Base-by-base conservation (phyloP, 805 yeast species). In the Schwanniomyces vanrijiae region DNA sequence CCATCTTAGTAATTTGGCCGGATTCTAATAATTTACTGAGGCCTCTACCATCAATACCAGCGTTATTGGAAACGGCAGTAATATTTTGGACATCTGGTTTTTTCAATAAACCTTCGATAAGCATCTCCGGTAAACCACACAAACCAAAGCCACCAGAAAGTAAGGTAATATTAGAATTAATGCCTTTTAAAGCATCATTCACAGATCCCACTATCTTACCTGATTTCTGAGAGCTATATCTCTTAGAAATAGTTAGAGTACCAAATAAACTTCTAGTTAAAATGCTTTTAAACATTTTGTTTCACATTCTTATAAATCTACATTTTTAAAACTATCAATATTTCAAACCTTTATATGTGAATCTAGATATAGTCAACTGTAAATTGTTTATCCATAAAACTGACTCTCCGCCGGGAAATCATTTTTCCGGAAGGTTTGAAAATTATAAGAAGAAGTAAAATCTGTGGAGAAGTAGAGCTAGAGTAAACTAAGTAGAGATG, bases 111-210 rank as follows among this genome's bases (percentile, higher is more conserved):
- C 68, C 80, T 37, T 63, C 59, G 37, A 76, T 68, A 21, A 74
- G 58, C 2, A 77, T 71, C 40, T 73, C 77, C 2, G 81, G 78
- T 4, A 75, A 65, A 5, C 81, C 81, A 48, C 75, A 66, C 16
- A 75, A 54, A 0, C 81, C 81, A 55, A 76, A 76, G 2, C 81
- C 81, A 14, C 81, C 81, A 14, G 75, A 65, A n/a, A 76, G 56
- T 5, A 76, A 51, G 3, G 73, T 65, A 42, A 62, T 57, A 41
- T 62, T 55, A 9, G 72, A 53, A 9, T 47, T 28, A 13, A 71
- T 55, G 5, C 59, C 69, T 21, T 50, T 52, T 25, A 69, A 48
- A 2, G 74, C 75, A 16, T 63, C 68, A 19, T 65, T 64, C 3
- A 51, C 42, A n/a, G 51, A 42, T n/a, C 40, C 10, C 19, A 52